phyloP scores from a whole-genome alignment of 1,284 basidiomycete genomes.

The Ceratobasidium sp. region DNA sequence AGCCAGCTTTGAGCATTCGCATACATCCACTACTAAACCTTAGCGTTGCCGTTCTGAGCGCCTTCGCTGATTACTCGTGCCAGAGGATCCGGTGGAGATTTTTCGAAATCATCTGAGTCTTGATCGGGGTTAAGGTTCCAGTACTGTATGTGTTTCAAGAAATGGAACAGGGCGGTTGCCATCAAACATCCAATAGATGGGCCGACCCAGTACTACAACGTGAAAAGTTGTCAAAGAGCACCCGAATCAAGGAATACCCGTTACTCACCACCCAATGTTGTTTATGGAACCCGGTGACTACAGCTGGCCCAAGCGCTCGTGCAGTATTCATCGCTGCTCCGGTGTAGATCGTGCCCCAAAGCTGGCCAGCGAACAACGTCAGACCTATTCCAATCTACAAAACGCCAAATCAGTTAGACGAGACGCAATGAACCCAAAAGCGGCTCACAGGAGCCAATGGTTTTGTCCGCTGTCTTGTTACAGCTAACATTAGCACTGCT shows the following conservation, averaged over 20 bases:
- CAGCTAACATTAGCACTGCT: constrained; percentile 64
- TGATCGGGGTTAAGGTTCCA: constrained; percentile 69
- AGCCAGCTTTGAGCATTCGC: no score
- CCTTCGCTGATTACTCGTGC: not conserved
- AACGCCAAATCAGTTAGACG: not conserved
- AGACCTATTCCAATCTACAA: constrained; percentile 75
- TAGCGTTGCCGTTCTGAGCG: no score
- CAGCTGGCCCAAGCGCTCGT: constrained; percentile 80
- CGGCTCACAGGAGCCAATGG: constrained; percentile 40
- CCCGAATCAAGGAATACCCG: not conserved
- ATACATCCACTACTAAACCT: no score
- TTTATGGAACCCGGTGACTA: constrained; percentile 69
- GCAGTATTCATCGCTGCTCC: constrained; percentile 78
- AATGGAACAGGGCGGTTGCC: constrained; percentile 56
- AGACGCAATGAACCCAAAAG: constrained; percentile 69
- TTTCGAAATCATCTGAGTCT: constrained; percentile 59
- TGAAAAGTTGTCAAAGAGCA: not conserved
- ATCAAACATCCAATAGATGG: constrained; percentile 56
- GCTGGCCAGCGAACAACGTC: constrained; percentile 74
- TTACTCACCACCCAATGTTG: constrained; percentile 61
- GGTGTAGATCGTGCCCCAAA: constrained; percentile 71
- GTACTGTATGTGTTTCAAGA: constrained; percentile 62
- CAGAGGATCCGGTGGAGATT: constrained; percentile 61
- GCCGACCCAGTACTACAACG: constrained; percentile 53
- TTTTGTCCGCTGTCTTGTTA: constrained; percentile 44